Conservation (phyloP, 108 stramenopile genomes). For the Skeletonema potamos region DNA sequence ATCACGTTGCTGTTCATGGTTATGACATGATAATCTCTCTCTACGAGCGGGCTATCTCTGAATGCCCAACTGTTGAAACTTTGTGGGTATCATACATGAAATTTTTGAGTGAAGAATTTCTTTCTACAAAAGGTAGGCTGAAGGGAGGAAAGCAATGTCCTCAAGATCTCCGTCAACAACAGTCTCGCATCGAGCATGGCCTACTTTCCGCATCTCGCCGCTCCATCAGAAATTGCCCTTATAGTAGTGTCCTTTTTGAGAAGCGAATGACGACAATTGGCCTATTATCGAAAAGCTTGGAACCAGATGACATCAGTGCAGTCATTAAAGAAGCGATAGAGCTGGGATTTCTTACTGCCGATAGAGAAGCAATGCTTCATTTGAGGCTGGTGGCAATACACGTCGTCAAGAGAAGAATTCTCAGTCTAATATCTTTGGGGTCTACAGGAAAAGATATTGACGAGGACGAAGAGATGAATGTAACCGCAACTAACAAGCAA, state of each 20-base stretch:
- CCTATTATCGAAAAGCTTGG: conserved; percentile 47
- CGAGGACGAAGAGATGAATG: conserved; percentile 31
- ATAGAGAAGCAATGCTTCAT: conserved; percentile 37
- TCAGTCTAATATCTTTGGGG: conserved; percentile 30
- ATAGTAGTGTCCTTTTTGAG: conserved; percentile 58
- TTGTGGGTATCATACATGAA: conserved; percentile 75
- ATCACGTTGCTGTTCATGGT: conserved; percentile 18
- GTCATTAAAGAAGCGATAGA: conserved; percentile 59
- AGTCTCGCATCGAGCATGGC: conserved; percentile 13
- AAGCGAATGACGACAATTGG: conserved; percentile 48
- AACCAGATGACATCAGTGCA: conserved; percentile 69
- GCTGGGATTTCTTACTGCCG: conserved; percentile 56
- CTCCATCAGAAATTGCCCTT: conserved; percentile 82
- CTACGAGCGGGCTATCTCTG: conserved; percentile 79
- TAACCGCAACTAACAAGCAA: conserved; percentile 22
- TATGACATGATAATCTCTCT: conserved; percentile 35
- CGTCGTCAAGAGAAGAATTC: conserved; percentile 38
- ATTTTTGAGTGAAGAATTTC: conserved; percentile 46
- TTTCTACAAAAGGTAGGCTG: conserved; percentile 5
- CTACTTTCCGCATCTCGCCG: conserved; percentile 64
- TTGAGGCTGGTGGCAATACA: conserved; percentile 46
- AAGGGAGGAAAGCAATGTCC: background rate
- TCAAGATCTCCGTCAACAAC: conserved; percentile 5
- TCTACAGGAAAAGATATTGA: conserved; percentile 46
- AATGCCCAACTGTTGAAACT: conserved; percentile 85